Base-by-base conservation (phyloP, 1,284 basidiomycete genomes). In the Paramarasmius palmivorus region DNA sequence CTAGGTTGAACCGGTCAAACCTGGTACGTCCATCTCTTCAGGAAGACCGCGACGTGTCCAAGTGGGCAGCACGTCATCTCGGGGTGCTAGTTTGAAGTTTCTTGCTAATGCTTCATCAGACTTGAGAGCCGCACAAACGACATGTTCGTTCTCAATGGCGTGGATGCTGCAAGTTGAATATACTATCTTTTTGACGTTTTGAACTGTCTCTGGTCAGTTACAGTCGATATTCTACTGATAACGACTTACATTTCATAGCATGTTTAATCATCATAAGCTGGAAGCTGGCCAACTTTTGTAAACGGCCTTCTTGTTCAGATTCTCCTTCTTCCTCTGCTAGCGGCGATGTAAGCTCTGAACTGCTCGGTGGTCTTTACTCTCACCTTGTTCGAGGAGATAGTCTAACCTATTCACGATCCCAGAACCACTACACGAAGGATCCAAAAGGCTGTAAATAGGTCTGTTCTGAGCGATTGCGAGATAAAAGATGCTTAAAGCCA, bases 121-220 rank as follows among this genome's bases (percentile, higher is more conserved):
- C 48, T 74, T 73, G 34, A 98, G 76, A 1, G 88, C 88, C 50
- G 81, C 75, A n/a, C 83, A 73, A 32, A 81, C 76, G 53, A 81
- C 79, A 59, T 75, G 75, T 61, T 99, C 97, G 71, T 99, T 96
- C 67, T 99, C 97, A 47, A 82, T 81, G 6, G 88, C 82, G 68
- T 99, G 90, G 44, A 98, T 78, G 56, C 93, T 96, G 70, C 96
- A 98, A 10, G 96, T 99, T 19, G 95, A 98, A 71, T 99, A 99
- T 15, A 95, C 94, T 55, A 98, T 91, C 59, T 83, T 86, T 50
- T 77, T 81, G 63, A 93, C 91, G 76, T 65, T 67, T 9, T 80
- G 79, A 63, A 84, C 82, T 85, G 49, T 22, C 57, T 46, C 19
- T 23, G 23, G 14, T 15, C 26, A 65, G 80, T 65, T 65, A 93